Conservation (phyloP, 225 moss, liverwort and hornwort genomes). For the Bryum argenteum region DNA sequence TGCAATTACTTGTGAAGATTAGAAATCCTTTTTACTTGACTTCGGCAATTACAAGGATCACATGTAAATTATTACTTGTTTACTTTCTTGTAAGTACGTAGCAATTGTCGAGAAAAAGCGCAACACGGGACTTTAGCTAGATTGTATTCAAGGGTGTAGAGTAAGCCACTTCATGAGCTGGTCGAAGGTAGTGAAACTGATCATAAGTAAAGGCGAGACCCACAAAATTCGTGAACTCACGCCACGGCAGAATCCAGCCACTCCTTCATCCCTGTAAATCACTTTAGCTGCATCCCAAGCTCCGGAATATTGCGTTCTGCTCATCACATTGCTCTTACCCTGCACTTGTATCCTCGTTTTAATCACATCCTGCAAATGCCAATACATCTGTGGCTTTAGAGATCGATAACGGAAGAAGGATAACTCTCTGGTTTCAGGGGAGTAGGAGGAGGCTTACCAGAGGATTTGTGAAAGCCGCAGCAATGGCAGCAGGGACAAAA, state of each 20-base stretch:
- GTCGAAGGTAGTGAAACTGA: conserved; percentile 77
- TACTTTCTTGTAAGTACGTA: too few species aligned
- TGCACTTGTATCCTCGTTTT: conserved; percentile 85
- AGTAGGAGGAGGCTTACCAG: conserved; percentile 36
- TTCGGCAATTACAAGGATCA: too few species aligned
- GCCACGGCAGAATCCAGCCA: conserved; percentile 60
- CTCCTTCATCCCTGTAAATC: conserved; percentile 66
- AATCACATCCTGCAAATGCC: conserved; percentile 69
- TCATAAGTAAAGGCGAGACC: conserved; percentile 81
- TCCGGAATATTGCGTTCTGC: conserved; percentile 61
- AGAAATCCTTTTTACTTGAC: too few species aligned
- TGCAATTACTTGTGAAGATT: too few species aligned
- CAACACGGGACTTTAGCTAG: too few species aligned
- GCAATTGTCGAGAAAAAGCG: too few species aligned
- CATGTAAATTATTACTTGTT: too few species aligned
- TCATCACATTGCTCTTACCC: conserved; percentile 68
- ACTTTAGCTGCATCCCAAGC: conserved; percentile 64
- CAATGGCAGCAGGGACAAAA: conserved; percentile 62
- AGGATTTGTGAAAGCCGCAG: conserved; percentile 81
- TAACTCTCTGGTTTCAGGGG: not conserved
- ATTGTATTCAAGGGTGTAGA: conserved; percentile 15
- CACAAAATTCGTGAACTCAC: conserved; percentile 76
- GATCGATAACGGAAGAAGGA: not conserved
- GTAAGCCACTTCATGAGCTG: conserved; percentile 68
- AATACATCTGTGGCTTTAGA: not conserved